Evolutionary conservation across 441 rosid species (phyloP).

Genomic region (Euphorbia corollata): DNA sequence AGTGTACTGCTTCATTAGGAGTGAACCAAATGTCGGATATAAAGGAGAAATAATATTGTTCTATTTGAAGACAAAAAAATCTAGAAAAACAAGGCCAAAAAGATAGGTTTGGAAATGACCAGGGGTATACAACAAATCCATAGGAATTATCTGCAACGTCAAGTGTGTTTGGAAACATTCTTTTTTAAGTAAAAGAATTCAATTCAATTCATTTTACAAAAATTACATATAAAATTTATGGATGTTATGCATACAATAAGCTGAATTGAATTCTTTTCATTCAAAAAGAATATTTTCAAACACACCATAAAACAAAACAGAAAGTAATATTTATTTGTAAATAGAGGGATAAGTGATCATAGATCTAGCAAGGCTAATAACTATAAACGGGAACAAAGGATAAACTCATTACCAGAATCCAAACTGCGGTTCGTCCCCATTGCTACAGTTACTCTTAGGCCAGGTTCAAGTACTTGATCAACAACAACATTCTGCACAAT

Average conservation of each 20-base stretch:
- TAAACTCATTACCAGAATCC: conserved; percentile 44
- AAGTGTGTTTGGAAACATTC: too few relatives aligned
- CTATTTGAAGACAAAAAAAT: neutral
- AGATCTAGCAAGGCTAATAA: conserved; percentile 8
- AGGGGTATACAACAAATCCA: neutral
- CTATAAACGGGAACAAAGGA: neutral
- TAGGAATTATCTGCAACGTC: neutral
- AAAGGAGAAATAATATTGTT: neutral
- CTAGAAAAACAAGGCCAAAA: neutral
- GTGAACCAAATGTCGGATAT: neutral
- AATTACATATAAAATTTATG: too few relatives aligned
- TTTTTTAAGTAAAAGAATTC: too few relatives aligned
- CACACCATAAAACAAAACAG: neutral
- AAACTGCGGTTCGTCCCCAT: conserved; percentile 68
- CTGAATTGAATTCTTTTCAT: too few relatives aligned
- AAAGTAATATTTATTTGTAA: neutral
- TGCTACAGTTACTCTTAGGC: conserved; percentile 78
- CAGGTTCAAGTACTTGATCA: conserved; percentile 67
- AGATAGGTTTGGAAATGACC: neutral
- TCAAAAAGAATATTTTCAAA: too few relatives aligned
- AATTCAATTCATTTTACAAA: too few relatives aligned
- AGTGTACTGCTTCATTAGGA: conserved; percentile 4
- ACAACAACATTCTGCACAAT: conserved; percentile 60
- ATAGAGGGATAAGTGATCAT: neutral
- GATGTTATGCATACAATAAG: too few relatives aligned